These are phyloP conservation scores for Exobasidium cylindrosporum DNA, from an alignment of 1,284 basidiomycete species.

Conservation along the genomic window DNA sequence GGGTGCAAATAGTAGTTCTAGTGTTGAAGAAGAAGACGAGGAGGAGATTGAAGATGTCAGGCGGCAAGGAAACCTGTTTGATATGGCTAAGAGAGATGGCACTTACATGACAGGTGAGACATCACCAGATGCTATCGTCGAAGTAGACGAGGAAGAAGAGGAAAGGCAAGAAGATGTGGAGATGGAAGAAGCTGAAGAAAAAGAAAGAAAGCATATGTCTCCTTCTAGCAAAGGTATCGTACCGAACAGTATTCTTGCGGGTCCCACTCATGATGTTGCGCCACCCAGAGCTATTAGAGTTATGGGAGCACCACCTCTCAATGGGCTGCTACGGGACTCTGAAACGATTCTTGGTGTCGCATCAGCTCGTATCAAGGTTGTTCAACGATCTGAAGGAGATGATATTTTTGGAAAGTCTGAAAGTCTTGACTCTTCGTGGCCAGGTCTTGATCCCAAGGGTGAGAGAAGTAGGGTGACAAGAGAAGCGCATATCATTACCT, in stretches of 20 bases:
- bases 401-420: neutral
- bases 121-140: neutral
- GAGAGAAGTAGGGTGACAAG: slow-evolving; percentile 1
- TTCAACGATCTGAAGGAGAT: slow-evolving; percentile 11
- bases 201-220: neutral
- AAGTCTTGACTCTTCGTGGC: slow-evolving; percentile 11
- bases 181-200: neutral
- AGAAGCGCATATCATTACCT: slow-evolving; percentile 40
- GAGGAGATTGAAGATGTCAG: too few relatives aligned
- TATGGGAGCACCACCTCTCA: slow-evolving; percentile 29
- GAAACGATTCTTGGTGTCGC: slow-evolving; percentile 46
- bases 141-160: neutral
- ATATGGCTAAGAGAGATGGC: neutral
- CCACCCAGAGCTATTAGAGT: slow-evolving; percentile 32
- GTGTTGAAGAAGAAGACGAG: neutral
- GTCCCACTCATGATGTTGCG: slow-evolving; percentile 29
- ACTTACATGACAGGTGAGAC: neutral
- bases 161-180: neutral
- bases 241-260: slow-evolving; percentile 22
- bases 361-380: slow-evolving; percentile 24
- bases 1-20: neutral
- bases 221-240: neutral
- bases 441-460: slow-evolving; percentile 14
- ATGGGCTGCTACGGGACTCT: slow-evolving; percentile 16
- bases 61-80: neutral